A percentile compares a stretch with the other conserved stretches of the same genome.
Conservation (phyloP, 1,284 basidiomycete species). For the Dichomitus squalens region DNA sequence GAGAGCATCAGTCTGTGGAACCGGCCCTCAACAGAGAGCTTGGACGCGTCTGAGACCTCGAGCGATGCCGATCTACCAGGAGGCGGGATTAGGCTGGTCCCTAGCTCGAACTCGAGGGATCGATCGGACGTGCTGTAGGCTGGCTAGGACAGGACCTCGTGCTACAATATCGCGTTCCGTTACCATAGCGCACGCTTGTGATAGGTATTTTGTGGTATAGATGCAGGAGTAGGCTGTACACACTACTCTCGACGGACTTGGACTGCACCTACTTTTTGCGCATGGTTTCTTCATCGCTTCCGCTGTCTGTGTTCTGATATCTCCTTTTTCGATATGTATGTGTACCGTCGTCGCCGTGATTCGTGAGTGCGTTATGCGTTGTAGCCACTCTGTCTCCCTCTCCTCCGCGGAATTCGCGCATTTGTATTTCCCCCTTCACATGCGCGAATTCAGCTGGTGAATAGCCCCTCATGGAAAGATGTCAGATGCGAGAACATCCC, state of each 20-base stretch:
- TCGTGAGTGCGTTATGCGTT: not conserved
- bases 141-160: slow-evolving; percentile 1
- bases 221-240: slow-evolving; percentile 2
- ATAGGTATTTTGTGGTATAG: slow-evolving; percentile 2
- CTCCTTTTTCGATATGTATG: not conserved
- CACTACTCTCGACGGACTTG: slow-evolving; percentile 1
- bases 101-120: slow-evolving; percentile 21
- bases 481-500: not conserved
- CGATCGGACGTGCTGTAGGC: slow-evolving; percentile 16
- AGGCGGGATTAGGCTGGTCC: slow-evolving; percentile 33
- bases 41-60: slow-evolving; percentile 18
- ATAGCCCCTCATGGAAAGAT: not conserved
- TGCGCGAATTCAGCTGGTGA: too few relatives aligned
- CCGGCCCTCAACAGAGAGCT: slow-evolving; percentile 24
- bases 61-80: slow-evolving; percentile 20
- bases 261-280: slow-evolving; percentile 1
- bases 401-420: slow-evolving; percentile 9
- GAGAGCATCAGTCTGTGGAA: slow-evolving; percentile 42
- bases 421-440: slow-evolving; percentile 4
- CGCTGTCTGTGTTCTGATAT: not conserved
- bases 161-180: slow-evolving; percentile 7
- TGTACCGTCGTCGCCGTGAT: not conserved
- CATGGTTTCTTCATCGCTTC: not conserved
- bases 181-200: not conserved
- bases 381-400: not conserved